Base-by-base conservation (phyloP, 2,329 filamentous ascomycete species). In the Trichoderma guizhouense region DNA sequence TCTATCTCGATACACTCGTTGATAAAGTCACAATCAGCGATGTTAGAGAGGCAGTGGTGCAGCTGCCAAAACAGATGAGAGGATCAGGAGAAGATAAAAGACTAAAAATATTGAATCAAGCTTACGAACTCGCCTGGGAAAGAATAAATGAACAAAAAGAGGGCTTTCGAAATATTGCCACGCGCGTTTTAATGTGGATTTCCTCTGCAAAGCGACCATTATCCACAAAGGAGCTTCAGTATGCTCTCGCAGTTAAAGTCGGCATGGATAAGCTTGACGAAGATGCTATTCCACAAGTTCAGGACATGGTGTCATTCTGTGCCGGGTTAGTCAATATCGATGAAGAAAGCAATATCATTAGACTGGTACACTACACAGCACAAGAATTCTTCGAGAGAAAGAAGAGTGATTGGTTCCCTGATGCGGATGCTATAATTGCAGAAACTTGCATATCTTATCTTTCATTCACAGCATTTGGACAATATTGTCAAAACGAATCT, bases 281-380 rank as follows among this genome's bases (percentile, higher is more conserved):
- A 21, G 79, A 83, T 0, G 81, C 82, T 26, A 21, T 85, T 0
- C 72, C 79, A 0, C 73, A 80, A 0, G 47, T 81, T 0, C 76
- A 80, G 6, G 76, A 80, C 1, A 71, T 84, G 3, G 70, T 84
- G 15, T 57, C 53, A 18, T 57, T 57, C 26, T 57, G 53, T 30
- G 53, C 53, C 2, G 53, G 53, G 5, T 0, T 82, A 80, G 5
- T 76, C 77, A 3, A 86, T 6, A 79, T 86, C 2, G 82, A 78
- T 0, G 53, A 84, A 3, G 82, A 86, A 51, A 71, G 81, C 58
- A 72, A 82, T 24, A 76, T 82, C 28, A 76, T 86, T 8, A 78
- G 83, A 5, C 73, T 86, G 0, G 82, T 84, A 3, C 84, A 87
- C 73, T 83, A 84, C 69, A 86, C 85, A 0, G 79, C 83, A 2